A percentile compares a stretch with the other conserved stretches of the same genome.
Conservation (phyloP, 192 early-diverging fungal species). For the Backusella sp. region DNA sequence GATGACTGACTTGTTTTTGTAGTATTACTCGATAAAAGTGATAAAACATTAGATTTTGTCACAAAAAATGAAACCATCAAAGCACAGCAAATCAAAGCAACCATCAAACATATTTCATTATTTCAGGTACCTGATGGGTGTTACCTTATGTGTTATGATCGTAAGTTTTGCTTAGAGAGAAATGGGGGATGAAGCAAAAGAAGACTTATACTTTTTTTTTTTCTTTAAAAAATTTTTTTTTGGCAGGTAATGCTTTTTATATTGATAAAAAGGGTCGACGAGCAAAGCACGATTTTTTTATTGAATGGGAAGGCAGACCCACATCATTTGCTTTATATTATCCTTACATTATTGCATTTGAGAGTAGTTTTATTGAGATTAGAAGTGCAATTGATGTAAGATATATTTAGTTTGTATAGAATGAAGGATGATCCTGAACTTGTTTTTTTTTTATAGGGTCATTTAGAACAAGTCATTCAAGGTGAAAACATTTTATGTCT, state of each 20-base stretch:
- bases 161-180: slow-evolving; percentile 39
- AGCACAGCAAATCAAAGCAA: slow-evolving; percentile 15
- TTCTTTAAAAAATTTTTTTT: not conserved
- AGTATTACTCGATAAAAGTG: slow-evolving; percentile 79
- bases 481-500: slow-evolving; percentile 59
- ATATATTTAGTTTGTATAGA: not conserved
- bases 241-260: slow-evolving; percentile 86
- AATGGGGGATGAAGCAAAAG: not conserved
- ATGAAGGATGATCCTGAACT: not conserved
- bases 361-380: slow-evolving; percentile 88
- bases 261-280: slow-evolving; percentile 84
- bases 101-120: slow-evolving; percentile 72
- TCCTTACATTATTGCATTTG: slow-evolving; percentile 91
- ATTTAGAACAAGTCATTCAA: slow-evolving; percentile 52
- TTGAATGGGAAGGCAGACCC: slow-evolving; percentile 87
- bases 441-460: slow-evolving; percentile 34
- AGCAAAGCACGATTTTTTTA: slow-evolving; percentile 67
- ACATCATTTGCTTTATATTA: slow-evolving; percentile 76
- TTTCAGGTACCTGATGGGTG: slow-evolving; percentile 75
- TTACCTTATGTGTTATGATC: slow-evolving; percentile 90
- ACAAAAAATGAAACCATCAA: slow-evolving; percentile 61
- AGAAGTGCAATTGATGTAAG: slow-evolving; percentile 70
- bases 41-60: slow-evolving; percentile 78
- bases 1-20: slow-evolving; percentile 25
- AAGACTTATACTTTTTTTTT: not conserved